Base-by-base conservation (phyloP, 2,329 filamentous ascomycete genomes). In the Diaporthe sp. region DNA sequence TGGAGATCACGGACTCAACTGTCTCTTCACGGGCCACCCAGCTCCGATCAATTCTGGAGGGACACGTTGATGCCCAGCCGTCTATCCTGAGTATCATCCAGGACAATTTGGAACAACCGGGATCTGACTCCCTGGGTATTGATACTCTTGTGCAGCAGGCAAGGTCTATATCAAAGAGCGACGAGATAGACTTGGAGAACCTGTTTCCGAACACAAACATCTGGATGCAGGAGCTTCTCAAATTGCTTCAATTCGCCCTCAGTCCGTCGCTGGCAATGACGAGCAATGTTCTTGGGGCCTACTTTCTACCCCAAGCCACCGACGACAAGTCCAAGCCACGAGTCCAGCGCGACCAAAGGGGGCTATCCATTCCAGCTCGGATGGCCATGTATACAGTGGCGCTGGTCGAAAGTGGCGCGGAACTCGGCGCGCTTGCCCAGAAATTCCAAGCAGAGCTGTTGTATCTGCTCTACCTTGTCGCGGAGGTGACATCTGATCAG, bases 191-290 rank as follows among this genome's bases (percentile, higher is more conserved):
- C 0, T 76, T 82, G 1, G 82, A 86, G 76, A 86, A 88, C 15
- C 83, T 96, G 6, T 86, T 97, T 51, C 95, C 95, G 0, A 89
- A 89, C 78, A 84, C 87, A 0, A 84, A 88, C 2, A 84, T 90
- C 13, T 98, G 96, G 95, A 87, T 89, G 79, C 79, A 87, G 19
- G 89, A 94, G 19, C 83, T 98, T 3, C 80, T 82, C 0, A 85
- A 84, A 1, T 88, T 95, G 74, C 83, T 94, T 8, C 82, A 87
- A 42, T 81, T 84, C 1, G 79, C 85, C 1, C 89, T 92, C 3
- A 90, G 91, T 76, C 86, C 90, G 7, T 92, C 94, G 0, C 84
- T 98, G 4, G 91, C 94, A 0, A 90, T 98, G 6, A 94, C 93
- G 2, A 96, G 92, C 80, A 89, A 88, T 34, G 86, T 98, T 9